phyloP scores from a whole-genome alignment of 1,284 basidiomycete genomes.

The Ustanciosporium gigantosporum region DNA sequence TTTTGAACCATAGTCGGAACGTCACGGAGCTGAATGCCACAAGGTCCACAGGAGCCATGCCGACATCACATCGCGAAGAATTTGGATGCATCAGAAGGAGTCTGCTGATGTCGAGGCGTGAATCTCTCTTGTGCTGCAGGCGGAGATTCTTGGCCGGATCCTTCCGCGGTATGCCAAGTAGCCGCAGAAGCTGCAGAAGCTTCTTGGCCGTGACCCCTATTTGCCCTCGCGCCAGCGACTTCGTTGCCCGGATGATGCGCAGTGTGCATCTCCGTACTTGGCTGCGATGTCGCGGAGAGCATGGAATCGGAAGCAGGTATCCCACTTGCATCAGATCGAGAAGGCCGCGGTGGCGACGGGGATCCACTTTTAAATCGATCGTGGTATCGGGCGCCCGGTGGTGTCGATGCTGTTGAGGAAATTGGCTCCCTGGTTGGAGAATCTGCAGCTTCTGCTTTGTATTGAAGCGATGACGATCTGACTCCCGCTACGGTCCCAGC shows the following conservation, averaged over 20 bases:
- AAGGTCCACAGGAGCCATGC: too few species aligned
- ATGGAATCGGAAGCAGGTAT: too few species aligned
- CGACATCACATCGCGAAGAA: too few species aligned
- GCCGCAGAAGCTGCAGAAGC: conserved; percentile 13
- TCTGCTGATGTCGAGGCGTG: too few species aligned
- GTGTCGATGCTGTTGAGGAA: conserved; percentile 1
- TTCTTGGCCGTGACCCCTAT: conserved; percentile 23
- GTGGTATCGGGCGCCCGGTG: conserved; percentile 20
- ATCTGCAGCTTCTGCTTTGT: background rate
- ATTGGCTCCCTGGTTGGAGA: background rate
- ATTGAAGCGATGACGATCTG: background rate
- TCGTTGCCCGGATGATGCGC: background rate
- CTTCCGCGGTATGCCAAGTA: conserved; percentile 32
- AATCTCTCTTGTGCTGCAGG: too few species aligned
- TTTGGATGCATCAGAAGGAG: too few species aligned
- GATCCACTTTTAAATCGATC: conserved; percentile 20
- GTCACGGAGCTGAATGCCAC: too few species aligned
- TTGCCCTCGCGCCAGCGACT: background rate
- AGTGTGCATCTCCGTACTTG: background rate
- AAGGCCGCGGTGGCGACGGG: conserved; percentile 9
- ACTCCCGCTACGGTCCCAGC: background rate
- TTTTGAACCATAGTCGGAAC: too few species aligned
- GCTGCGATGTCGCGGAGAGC: too few species aligned
- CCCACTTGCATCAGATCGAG: too few species aligned
- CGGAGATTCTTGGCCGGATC: too few species aligned